Conservation (phyloP, 768 basidiomycete genomes). For the Mycena sanguinolenta region DNA sequence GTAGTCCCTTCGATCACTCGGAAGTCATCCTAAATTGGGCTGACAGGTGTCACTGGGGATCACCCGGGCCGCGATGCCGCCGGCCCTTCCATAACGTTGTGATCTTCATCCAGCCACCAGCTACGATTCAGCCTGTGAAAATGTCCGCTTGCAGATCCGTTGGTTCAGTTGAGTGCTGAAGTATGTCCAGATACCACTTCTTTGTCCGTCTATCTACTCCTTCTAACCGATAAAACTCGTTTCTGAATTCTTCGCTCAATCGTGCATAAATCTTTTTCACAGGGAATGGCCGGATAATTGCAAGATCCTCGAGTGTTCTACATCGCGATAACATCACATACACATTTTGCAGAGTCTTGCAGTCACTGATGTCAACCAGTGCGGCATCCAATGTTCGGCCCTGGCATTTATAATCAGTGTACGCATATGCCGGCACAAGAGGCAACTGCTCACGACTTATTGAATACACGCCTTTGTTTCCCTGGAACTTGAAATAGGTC, state of each 20-base stretch:
- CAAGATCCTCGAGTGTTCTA: neutral
- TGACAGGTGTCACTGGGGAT: no score
- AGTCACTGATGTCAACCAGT: neutral
- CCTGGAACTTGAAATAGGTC: neutral
- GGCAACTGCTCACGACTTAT: conserved; percentile 1
- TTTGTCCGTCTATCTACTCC: neutral
- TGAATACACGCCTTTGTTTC: neutral
- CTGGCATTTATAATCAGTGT: conserved; percentile 14
- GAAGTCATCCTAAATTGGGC: no score
- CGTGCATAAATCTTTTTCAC: neutral
- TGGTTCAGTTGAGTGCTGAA: no score
- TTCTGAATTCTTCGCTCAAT: conserved; percentile 8
- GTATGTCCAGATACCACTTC: neutral
- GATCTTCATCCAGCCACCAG: no score
- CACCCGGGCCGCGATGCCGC: no score
- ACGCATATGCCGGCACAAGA: conserved; percentile 9
- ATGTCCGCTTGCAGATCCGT: neutral
- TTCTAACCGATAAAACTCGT: conserved; percentile 10
- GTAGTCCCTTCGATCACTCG: no score
- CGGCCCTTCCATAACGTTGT: no score
- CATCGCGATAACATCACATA: conserved; percentile 19
- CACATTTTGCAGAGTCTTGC: neutral
- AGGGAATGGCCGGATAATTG: neutral
- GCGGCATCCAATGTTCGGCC: neutral
- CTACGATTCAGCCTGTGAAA: neutral